A percentile compares a stretch with the other conserved stretches of the same genome.
Conservation (phyloP, 306 rosid genomes). For the Cicer yamashitae region DNA sequence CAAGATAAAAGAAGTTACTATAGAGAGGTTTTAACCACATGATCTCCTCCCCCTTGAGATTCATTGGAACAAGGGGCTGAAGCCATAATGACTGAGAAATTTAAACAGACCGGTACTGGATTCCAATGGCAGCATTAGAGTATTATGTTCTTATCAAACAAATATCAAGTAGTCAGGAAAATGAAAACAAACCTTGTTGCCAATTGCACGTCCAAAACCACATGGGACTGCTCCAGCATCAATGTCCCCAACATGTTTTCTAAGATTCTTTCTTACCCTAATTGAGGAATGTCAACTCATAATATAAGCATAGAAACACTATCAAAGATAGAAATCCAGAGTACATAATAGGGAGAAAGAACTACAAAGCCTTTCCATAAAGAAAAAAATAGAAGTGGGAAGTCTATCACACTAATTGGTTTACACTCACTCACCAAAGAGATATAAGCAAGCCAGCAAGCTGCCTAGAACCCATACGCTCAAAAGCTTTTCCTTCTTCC, state of each 20-base stretch:
- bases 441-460: slow-evolving; percentile 98
- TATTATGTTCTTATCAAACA: slow-evolving; percentile 25
- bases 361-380: slow-evolving; percentile 16
- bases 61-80: slow-evolving; percentile 28
- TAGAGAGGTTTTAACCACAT: slow-evolving; percentile 25
- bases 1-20: no score
- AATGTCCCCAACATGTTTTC: slow-evolving; percentile 92
- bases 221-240: slow-evolving; percentile 98
- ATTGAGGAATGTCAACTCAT: slow-evolving; percentile 50
- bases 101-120: slow-evolving; percentile 32
- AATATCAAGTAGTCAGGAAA: slow-evolving; percentile 30
- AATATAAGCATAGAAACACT: slow-evolving; percentile 38
- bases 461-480: slow-evolving; percentile 99
- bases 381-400: slow-evolving; percentile 32
- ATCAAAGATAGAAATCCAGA: slow-evolving; percentile 37
- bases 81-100: slow-evolving; percentile 18
- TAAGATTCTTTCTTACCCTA: slow-evolving; percentile 94
- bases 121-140: slow-evolving; percentile 27
- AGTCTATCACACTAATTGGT: slow-evolving; percentile 31
- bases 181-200: slow-evolving; percentile 83
- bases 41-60: slow-evolving; percentile 17
- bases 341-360: not conserved
- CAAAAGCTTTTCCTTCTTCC: slow-evolving; percentile 86
- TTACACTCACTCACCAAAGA: slow-evolving; percentile 75
- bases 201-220: slow-evolving; percentile 98